Evolutionary conservation across 345 rosid genomes (phyloP), one percentile per base, ranked within the genome.

Genomic region (Pugionium dolabratum): DNA sequence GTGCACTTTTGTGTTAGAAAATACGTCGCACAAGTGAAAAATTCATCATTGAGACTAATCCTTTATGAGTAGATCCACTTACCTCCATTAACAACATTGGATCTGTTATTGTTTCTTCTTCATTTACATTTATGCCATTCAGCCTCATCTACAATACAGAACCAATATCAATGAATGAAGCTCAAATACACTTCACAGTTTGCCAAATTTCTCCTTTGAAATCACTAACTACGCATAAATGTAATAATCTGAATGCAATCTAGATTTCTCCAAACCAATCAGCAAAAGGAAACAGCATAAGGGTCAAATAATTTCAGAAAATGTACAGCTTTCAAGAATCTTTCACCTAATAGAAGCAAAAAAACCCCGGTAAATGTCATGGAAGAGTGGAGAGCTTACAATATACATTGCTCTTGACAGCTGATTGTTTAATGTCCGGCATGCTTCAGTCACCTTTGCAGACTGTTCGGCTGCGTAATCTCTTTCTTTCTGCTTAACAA

Each of bases 381-480:
- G 42, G 3, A 40, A 50, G 35, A 59, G 29, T 46, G 62, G 34
- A 18, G 70, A 34, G 67, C 91, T 81, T 80, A 93, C 99, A 29
- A 88, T 79, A 75, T 94, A 94, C 58, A 80, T 84, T 2, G 99
- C 97, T 83, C 97, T 81, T 5, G 84, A 70, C 36, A 86, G 63
- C 0, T 82, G 81, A 64, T 84, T 76, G 61, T 73, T 70, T 41
- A 90, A 90, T 0, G 92, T 88, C 46, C 82, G 79, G 69, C 81
- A 85, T 2, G 96, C 99, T 81, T 94, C 96, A 27, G 79, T 90
- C 39, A 94, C 89, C 46, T 85, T 79, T 5, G 89, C 87, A 51
- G 97, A 94, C 73, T 94, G 99, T 25, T 86, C 97, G 0, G 88
- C 95, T 41, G 99, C 99, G 58, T 78, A 85, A 53, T 76, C 86